These are phyloP conservation scores for Apophysomyces sp. DNA, from an alignment of 371 early-diverging fungal genomes.

Conservation along the genomic window DNA sequence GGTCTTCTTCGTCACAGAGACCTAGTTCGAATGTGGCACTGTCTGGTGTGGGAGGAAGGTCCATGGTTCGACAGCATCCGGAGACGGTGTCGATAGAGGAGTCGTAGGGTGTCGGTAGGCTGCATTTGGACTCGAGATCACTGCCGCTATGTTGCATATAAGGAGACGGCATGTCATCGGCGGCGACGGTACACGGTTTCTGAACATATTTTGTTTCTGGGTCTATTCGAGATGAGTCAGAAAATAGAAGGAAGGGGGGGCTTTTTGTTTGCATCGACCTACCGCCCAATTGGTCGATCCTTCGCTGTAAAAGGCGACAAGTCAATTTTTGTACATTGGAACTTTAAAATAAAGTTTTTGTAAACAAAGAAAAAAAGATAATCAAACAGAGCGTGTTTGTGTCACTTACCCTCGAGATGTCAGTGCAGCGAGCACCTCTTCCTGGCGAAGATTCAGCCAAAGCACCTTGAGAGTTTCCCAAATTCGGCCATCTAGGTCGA, in stretches of 20 bases:
- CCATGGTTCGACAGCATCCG: conserved; percentile 11
- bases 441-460: conserved; percentile 25
- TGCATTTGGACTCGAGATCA: conserved; percentile 6
- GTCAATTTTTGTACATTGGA: conserved; percentile 41
- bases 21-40: conserved; percentile 28
- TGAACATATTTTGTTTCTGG: not conserved
- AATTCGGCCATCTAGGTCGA: conserved; percentile 34
- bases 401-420: conserved; percentile 19
- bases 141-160: not conserved
- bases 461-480: conserved; percentile 41
- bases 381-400: not conserved
- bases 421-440: conserved; percentile 20
- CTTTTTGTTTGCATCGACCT: not conserved
- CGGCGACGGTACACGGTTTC: not conserved
- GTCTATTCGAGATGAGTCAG: not conserved
- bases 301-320: conserved; percentile 38
- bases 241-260: no score
- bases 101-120: conserved; percentile 26
- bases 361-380: not conserved
- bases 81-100: conserved; percentile 34
- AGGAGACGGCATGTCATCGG: not conserved
- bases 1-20: not conserved
- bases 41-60: conserved; percentile 30
- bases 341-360: conserved; percentile 13
- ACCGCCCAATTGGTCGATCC: conserved; percentile 17